A percentile compares a stretch with the other conserved stretches of the same genome.
Evolutionary conservation across 257 asterid species (phyloP).

Genomic region (Primulina huaijiensis): DNA sequence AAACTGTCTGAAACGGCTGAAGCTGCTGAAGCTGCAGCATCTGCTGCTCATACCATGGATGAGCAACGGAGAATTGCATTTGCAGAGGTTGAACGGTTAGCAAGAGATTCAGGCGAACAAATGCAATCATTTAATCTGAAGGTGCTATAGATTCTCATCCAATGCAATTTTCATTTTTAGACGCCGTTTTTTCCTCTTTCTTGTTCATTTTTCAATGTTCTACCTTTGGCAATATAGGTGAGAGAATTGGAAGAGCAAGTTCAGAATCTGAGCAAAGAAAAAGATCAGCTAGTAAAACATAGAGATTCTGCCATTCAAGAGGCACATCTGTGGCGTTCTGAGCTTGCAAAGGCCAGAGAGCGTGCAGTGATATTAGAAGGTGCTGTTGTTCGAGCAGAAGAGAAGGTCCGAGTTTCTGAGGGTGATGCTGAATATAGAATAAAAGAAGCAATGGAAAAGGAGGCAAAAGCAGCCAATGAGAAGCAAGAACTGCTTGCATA

Average conservation of each 20-base stretch:
- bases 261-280: conserved; percentile 56
- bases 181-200: neutral
- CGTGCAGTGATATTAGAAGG: conserved; percentile 90
- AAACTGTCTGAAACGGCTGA: conserved; percentile 92
- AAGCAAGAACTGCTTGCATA: conserved; percentile 75
- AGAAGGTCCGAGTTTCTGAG: conserved; percentile 77
- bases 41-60: conserved; percentile 92
- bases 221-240: conserved; percentile 39
- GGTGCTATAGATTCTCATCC: conserved; percentile 38
- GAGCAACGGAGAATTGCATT: conserved; percentile 90
- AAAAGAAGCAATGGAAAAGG: conserved; percentile 66
- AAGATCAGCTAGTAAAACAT: conserved; percentile 65
- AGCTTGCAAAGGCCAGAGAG: conserved; percentile 94
- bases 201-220: conserved; percentile 11
- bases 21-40: conserved; percentile 97
- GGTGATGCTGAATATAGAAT: conserved; percentile 79
- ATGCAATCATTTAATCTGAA: conserved; percentile 51
- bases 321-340: conserved; percentile 98
- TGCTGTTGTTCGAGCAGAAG: conserved; percentile 92
- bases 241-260: conserved; percentile 65
- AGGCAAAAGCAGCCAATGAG: conserved; percentile 67
- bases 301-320: conserved; percentile 79
- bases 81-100: conserved; percentile 67
- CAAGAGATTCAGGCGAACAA: conserved; percentile 59
- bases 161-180: conserved; percentile 13